phyloP scores from a whole-genome alignment of 257 asterid species.

The Jaltomata sinuosa region DNA sequence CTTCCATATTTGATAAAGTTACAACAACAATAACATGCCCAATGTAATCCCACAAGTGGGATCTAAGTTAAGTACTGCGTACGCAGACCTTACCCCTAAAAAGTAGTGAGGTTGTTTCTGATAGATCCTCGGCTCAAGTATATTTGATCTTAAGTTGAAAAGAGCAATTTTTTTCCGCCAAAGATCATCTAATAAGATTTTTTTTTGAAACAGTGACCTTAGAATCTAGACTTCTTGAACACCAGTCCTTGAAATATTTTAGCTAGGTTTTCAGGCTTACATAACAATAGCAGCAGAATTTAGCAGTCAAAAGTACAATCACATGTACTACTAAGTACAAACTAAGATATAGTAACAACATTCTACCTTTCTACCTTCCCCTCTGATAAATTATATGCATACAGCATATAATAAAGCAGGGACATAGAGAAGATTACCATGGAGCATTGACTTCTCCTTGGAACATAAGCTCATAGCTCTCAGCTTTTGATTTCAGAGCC shows the following conservation, averaged over 20 bases:
- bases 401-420: not conserved
- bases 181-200: not conserved
- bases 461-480: conserved; percentile 38
- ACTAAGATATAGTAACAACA: not conserved
- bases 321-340: not conserved
- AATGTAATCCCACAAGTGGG: not conserved
- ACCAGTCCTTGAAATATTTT: not conserved
- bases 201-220: not conserved
- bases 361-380: not conserved
- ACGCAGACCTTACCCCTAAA: not conserved
- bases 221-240: not conserved
- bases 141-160: not conserved
- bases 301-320: not conserved
- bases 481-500: conserved; percentile 35
- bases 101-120: too few species aligned
- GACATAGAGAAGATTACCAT: conserved; percentile 26
- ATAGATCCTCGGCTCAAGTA: not conserved
- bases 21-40: not conserved
- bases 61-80: not conserved
- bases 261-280: not conserved
- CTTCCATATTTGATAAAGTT: not conserved
- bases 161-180: not conserved
- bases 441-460: conserved; percentile 49
- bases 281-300: not conserved
- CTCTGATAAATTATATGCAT: not conserved